These are phyloP conservation scores for Setaria italica DNA, from an alignment of 202 grass and related monocot genomes.

Conservation along the genomic window DNA sequence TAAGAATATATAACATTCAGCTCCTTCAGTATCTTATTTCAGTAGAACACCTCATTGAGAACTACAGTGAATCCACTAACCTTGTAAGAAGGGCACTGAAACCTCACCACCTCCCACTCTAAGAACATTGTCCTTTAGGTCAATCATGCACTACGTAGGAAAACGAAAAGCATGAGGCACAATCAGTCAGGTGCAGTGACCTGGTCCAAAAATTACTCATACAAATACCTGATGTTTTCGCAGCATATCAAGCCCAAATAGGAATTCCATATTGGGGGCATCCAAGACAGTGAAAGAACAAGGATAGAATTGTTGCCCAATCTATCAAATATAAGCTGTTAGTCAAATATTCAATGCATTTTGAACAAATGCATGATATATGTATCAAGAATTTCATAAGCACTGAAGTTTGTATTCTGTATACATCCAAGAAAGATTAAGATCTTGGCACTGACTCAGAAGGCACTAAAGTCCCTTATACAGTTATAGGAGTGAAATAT, in stretches of 20 bases:
- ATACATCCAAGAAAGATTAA: neutral
- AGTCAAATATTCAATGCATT: slow-evolving; percentile 1
- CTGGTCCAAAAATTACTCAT: slow-evolving; percentile 35
- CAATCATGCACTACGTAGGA: slow-evolving; percentile 88
- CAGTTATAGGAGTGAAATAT: slow-evolving; percentile 18
- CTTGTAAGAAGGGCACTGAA: slow-evolving; percentile 88
- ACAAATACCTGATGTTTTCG: slow-evolving; percentile 92
- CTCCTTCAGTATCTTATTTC: slow-evolving; percentile 42
- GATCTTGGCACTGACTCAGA: slow-evolving; percentile 12
- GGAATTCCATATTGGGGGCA: slow-evolving; percentile 98
- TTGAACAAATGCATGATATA: slow-evolving; percentile 4
- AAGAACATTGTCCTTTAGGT: slow-evolving; percentile 97
- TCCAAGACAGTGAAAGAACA: slow-evolving; percentile 99
- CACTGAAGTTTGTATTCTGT: neutral
- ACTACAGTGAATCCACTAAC: slow-evolving; percentile 49
- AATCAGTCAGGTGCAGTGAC: slow-evolving; percentile 1
- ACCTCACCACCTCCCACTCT: slow-evolving; percentile 95
- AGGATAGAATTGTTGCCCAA: slow-evolving; percentile 82
- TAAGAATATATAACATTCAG: slow-evolving; percentile 8
- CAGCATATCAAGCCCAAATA: slow-evolving; percentile 99
- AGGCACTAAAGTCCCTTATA: slow-evolving; percentile 18
- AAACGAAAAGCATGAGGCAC: slow-evolving; percentile 27
- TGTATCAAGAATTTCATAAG: slow-evolving; percentile 20
- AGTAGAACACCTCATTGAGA: neutral
- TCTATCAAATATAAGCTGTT: slow-evolving; percentile 58